phyloP scores from a whole-genome alignment of 176 grass and related monocot species.

The Oryza meyeriana region DNA sequence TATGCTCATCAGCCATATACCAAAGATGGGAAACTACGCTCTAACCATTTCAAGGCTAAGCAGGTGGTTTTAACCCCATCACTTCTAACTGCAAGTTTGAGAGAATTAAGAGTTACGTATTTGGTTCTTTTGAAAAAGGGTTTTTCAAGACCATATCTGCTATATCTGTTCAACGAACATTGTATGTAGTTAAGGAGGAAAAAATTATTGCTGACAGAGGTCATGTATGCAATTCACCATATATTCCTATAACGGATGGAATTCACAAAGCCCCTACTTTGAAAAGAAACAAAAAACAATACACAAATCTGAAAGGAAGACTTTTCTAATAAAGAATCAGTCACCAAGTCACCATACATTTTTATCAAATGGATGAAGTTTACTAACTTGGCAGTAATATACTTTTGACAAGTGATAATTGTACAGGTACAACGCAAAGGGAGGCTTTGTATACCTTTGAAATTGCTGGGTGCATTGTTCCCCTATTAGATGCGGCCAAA shows the following conservation, averaged over 20 bases:
- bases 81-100: neutral
- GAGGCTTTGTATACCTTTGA: conserved; percentile 55
- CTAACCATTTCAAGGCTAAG: neutral
- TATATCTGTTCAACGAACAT: neutral
- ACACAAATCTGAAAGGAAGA: neutral
- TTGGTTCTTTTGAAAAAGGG: neutral
- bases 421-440: conserved; percentile 15
- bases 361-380: neutral
- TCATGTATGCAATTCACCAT: neutral
- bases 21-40: neutral
- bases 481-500: conserved; percentile 84
- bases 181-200: neutral
- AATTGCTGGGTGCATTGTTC: conserved; percentile 88
- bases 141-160: neutral
- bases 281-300: neutral
- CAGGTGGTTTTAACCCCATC: neutral
- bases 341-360: neutral
- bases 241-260: neutral
- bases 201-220: neutral
- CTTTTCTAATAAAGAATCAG: neutral
- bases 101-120: neutral
- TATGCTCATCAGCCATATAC: neutral
- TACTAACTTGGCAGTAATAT: neutral
- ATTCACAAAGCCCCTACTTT: neutral
- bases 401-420: neutral